Percentiles rank a stretch among this genome's conserved stretches.
phyloP scores from a whole-genome alignment of 2,329 filamentous ascomycete genomes.

The Fusarium drepaniforme region DNA sequence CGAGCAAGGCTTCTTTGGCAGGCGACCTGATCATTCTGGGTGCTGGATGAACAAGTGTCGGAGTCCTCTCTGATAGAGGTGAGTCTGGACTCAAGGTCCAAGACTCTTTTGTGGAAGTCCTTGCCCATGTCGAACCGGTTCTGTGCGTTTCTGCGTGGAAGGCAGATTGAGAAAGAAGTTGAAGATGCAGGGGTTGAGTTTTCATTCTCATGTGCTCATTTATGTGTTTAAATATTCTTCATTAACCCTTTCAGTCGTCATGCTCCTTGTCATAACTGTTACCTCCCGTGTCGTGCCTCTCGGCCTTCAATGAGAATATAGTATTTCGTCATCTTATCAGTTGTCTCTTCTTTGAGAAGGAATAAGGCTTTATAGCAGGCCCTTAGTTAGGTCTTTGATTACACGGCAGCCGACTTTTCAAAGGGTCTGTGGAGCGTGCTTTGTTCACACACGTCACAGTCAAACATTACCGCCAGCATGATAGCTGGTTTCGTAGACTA shows the following conservation, averaged over 20 bases:
- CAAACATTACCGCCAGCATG: background rate
- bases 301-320: background rate
- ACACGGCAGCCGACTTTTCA: background rate
- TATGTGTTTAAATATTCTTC: background rate
- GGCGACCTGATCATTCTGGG: background rate
- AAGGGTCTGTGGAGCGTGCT: background rate
- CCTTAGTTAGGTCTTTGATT: background rate
- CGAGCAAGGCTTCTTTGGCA: background rate
- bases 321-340: background rate
- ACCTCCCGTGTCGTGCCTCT: background rate
- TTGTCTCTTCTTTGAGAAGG: background rate
- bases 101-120: background rate
- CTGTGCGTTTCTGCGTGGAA: background rate
- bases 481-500: accelerated
- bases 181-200: background rate
- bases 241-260: background rate
- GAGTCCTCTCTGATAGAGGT: background rate
- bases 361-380: background rate
- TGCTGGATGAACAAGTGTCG: background rate
- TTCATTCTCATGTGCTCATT: background rate
- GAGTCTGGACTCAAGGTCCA: background rate
- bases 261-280: background rate
- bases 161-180: background rate
- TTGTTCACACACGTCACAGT: background rate
- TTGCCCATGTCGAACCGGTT: background rate